Conservation (phyloP, 2,329 filamentous ascomycete species). For the Hymenotorrendiella dingleyae region DNA sequence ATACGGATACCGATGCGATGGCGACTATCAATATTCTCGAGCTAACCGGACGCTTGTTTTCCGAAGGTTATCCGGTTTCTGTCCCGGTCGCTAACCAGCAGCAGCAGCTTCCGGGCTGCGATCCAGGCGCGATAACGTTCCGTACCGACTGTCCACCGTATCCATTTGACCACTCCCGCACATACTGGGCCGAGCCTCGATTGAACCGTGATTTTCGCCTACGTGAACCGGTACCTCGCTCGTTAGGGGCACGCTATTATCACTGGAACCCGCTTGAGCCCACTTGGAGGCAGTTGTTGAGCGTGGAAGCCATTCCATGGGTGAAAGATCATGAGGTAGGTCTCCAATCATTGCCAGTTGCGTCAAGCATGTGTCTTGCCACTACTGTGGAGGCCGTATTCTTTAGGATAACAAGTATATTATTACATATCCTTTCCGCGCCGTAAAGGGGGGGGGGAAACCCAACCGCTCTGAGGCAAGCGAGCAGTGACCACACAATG, state of each 20-base stretch:
- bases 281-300: slow-evolving; percentile 17
- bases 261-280: slow-evolving; percentile 5
- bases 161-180: slow-evolving; percentile 2
- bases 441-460: too few species aligned
- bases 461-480: too few species aligned
- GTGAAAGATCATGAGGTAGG: slow-evolving; percentile 10
- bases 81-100: too few species aligned
- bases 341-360: too few species aligned
- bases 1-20: too few species aligned
- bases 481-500: too few species aligned
- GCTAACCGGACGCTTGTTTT: slow-evolving; percentile 37
- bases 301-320: slow-evolving; percentile 29
- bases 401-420: too few species aligned
- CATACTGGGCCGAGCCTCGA: slow-evolving; percentile 5
- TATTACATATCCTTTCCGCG: too few species aligned
- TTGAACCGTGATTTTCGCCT: not conserved
- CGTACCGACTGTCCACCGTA: slow-evolving; percentile 4
- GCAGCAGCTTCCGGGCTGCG: too few species aligned
- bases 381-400: too few species aligned
- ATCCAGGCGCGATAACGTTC: too few species aligned
- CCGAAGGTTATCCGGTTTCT: slow-evolving; percentile 37
- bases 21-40: slow-evolving; percentile 39
- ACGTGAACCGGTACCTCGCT: slow-evolving; percentile 40
- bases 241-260: slow-evolving; percentile 36
- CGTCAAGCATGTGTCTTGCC: too few species aligned